phyloP scores from a whole-genome alignment of 2,329 filamentous ascomycete species.

The Didymella exigua region DNA sequence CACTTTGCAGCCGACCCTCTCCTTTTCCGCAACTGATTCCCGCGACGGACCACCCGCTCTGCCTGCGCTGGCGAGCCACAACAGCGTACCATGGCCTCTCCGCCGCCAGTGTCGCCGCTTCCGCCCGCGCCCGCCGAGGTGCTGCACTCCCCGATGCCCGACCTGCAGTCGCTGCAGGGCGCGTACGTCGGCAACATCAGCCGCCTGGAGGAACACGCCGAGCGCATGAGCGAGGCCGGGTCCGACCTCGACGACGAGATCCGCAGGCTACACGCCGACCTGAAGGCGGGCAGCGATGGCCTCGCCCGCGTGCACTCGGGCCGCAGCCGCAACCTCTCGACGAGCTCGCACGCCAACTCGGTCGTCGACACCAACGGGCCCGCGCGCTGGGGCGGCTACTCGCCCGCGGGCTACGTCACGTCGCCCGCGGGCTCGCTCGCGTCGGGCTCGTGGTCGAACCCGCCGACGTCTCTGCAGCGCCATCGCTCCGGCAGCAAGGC shows the following conservation, averaged over 20 bases:
- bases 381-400: conserved; percentile 72
- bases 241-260: conserved; percentile 81
- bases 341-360: conserved; percentile 58
- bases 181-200: conserved; percentile 71
- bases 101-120: conserved; percentile 12
- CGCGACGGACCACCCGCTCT: too few relatives aligned
- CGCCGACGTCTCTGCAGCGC: conserved; percentile 39
- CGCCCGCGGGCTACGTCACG: conserved; percentile 69
- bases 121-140: too few relatives aligned
- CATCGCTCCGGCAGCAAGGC: conserved; percentile 50
- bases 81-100: conserved; percentile 23
- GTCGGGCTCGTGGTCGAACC: conserved; percentile 55
- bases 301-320: conserved; percentile 31
- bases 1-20: conserved; percentile 11
- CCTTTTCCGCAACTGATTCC: conserved; percentile 13
- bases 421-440: conserved; percentile 67
- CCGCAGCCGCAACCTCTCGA: conserved; percentile 50
- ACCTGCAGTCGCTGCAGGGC: conserved; percentile 65
- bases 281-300: conserved; percentile 63
- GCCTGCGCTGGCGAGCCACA: too few relatives aligned
- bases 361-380: conserved; percentile 72
- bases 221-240: conserved; percentile 71
- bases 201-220: conserved; percentile 75
- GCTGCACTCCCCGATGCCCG: conserved; percentile 64
- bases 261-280: conserved; percentile 71